Evolutionary conservation across 83 land plant genomes (phyloP).

Genomic region (Diphasiastrum complanatum): DNA sequence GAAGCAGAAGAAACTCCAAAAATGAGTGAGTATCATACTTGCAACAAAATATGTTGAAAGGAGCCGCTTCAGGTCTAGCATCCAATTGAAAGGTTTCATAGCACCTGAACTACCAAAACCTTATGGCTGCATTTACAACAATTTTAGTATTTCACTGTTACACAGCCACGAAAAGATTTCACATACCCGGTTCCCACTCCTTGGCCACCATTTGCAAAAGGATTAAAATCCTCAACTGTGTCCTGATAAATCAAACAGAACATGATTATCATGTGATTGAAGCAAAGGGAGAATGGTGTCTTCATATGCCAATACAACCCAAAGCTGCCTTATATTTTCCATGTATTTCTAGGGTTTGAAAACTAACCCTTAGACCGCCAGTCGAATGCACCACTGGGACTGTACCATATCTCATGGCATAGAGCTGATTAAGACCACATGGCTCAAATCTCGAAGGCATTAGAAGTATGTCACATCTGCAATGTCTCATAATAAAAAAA

Average conservation of each 20-base stretch:
- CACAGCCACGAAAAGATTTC: too few species aligned
- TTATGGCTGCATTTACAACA: too few species aligned
- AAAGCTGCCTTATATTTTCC: not conserved
- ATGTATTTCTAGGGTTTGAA: not conserved
- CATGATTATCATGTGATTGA: too few species aligned
- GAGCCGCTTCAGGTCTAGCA: too few species aligned
- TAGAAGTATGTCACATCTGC: conserved; percentile 83
- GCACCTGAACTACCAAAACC: too few species aligned
- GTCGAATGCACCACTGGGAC: conserved; percentile 90
- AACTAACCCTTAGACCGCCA: conserved; percentile 80
- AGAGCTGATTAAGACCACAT: conserved; percentile 91
- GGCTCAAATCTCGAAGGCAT: conserved; percentile 99
- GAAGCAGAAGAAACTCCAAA: not conserved
- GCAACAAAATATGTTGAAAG: not conserved
- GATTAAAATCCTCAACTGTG: conserved; percentile 72
- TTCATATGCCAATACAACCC: too few species aligned
- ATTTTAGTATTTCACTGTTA: too few species aligned
- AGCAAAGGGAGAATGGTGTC: too few species aligned
- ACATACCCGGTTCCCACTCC: conserved; percentile 80
- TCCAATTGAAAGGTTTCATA: too few species aligned
- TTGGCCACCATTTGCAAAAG: conserved; percentile 54
- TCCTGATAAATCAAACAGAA: conserved; percentile 39
- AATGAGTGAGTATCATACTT: conserved; percentile 4
- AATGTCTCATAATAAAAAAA: not conserved
- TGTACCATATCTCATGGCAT: conserved; percentile 95